phyloP scores from a whole-genome alignment of 1,284 basidiomycete species.

The Pholiota adiposa region DNA sequence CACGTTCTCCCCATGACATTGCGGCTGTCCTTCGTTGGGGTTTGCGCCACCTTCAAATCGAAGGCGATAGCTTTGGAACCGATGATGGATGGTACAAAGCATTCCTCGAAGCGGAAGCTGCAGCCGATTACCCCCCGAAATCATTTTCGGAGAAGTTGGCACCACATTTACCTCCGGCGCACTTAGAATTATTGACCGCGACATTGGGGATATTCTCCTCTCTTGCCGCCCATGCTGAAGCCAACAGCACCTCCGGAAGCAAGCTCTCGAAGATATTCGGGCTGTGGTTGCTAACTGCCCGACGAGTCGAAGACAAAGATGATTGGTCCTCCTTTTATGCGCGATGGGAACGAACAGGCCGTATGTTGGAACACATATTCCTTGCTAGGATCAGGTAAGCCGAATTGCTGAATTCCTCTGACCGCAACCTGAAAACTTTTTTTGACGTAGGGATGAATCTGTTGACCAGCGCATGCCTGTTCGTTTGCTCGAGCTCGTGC shows the following conservation, averaged over 20 bases:
- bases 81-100: constrained; percentile 66
- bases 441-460: constrained; percentile 59
- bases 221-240: constrained; percentile 70
- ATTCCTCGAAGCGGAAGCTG: constrained; percentile 63
- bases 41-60: constrained; percentile 68
- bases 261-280: constrained; percentile 73
- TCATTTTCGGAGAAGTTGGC: constrained; percentile 64
- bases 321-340: constrained; percentile 68
- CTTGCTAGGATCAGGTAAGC: constrained; percentile 65
- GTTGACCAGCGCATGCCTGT: constrained; percentile 59
- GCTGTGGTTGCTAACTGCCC: constrained; percentile 66
- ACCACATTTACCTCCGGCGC: constrained; percentile 57
- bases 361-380: constrained; percentile 75
- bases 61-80: constrained; percentile 58
- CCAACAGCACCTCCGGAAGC: constrained; percentile 72
- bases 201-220: constrained; percentile 66
- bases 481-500: constrained; percentile 70
- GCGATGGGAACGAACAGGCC: constrained; percentile 71
- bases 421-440: constrained; percentile 9
- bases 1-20: constrained; percentile 72
- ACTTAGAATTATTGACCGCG: constrained; percentile 58
- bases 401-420: background rate
- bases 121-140: constrained; percentile 55
- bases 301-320: constrained; percentile 49
- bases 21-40: constrained; percentile 82